phyloP scores from a whole-genome alignment of 345 rosid species.

The Carallia pectinifolia region DNA sequence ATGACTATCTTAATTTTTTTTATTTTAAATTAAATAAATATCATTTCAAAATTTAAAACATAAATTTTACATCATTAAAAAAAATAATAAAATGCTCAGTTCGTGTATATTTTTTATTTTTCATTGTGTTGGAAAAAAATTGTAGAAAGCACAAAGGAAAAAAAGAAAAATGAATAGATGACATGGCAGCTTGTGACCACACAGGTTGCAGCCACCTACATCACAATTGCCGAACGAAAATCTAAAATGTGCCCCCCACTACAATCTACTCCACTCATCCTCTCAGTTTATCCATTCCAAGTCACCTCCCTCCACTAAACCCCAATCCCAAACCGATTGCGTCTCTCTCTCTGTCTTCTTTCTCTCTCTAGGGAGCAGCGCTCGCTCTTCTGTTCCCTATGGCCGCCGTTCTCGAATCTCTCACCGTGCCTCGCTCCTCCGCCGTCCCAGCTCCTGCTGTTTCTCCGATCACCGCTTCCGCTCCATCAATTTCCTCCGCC shows the following conservation, averaged over 20 bases:
- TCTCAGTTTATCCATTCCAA: not conserved
- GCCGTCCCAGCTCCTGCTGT: not conserved
- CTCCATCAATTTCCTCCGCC: conserved; percentile 13
- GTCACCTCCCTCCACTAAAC: not conserved
- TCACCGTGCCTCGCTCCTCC: conserved; percentile 24
- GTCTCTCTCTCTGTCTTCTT: not conserved
- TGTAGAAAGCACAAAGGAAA: too few species aligned
- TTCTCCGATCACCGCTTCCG: conserved; percentile 3
- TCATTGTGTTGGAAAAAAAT: too few species aligned
- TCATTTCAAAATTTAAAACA: too few species aligned
- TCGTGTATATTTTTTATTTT: too few species aligned
- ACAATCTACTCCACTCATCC: not conserved
- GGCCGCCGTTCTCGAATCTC: conserved; percentile 39
- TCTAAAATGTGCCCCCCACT: not conserved
- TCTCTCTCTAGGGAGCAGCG: not conserved
- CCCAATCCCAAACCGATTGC: not conserved
- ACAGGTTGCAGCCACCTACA: too few species aligned
- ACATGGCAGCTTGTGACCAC: too few species aligned
- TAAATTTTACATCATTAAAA: too few species aligned
- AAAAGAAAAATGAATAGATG: too few species aligned
- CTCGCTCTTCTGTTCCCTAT: conserved; percentile 16
- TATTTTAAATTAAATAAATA: too few species aligned
- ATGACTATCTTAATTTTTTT: too few species aligned
- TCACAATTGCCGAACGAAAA: not conserved
- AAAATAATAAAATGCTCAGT: too few species aligned